Conservation (phyloP, 108 stramenopile species). For the Tribonema minus region DNA sequence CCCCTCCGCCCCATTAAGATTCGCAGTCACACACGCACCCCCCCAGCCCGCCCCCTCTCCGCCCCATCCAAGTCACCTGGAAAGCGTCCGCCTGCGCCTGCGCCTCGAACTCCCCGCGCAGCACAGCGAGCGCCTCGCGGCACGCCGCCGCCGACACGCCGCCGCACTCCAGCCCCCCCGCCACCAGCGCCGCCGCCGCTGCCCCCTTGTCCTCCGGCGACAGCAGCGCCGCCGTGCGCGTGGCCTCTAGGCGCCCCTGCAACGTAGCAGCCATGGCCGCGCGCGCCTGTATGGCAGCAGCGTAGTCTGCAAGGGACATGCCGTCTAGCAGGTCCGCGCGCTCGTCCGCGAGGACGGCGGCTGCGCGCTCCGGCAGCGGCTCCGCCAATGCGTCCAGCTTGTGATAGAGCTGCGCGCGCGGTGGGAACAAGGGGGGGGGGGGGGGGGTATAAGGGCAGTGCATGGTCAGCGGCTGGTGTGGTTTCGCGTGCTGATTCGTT, state of each 20-base stretch:
- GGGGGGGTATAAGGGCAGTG: neutral
- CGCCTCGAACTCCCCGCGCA: neutral
- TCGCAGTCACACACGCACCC: neutral
- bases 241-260: constrained; percentile 21
- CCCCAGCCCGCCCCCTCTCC: neutral
- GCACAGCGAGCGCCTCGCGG: constrained; percentile 1
- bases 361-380: neutral
- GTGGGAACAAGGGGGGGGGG: neutral
- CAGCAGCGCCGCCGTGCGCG: constrained; percentile 10
- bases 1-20: neutral
- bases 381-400: neutral
- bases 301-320: neutral
- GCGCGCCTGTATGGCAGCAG: neutral
- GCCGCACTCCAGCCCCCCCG: constrained; percentile 19
- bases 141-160: constrained; percentile 17
- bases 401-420: neutral
- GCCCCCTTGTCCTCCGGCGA: neutral
- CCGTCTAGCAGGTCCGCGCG: constrained; percentile 8
- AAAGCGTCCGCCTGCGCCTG: neutral
- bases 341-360: constrained; percentile 43
- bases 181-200: constrained; percentile 9
- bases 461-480: neutral
- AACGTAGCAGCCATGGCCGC: constrained; percentile 11
- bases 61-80: neutral
- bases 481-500: neutral